A percentile compares a stretch with the other conserved stretches of the same genome.
Conservation (phyloP, 306 rosid species). For the Luffa aegyptiaca region DNA sequence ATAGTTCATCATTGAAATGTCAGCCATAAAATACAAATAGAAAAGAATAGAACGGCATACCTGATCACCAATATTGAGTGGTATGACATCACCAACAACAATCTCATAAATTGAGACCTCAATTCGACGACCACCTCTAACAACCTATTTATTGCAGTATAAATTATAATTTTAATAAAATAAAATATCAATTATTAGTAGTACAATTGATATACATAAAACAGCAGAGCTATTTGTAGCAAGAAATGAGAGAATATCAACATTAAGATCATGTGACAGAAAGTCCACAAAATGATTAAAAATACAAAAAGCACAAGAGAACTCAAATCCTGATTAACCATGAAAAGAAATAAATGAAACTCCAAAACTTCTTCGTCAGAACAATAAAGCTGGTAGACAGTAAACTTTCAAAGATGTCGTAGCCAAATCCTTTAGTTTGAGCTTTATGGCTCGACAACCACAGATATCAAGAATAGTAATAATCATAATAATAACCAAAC, state of each 20-base stretch:
- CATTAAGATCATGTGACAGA: background rate
- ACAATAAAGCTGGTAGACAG: background rate
- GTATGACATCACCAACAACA: constrained; percentile 88
- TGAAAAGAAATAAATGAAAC: background rate
- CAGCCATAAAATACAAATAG: constrained; percentile 10
- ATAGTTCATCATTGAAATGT: constrained; percentile 8
- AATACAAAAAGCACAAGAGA: background rate
- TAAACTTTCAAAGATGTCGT: background rate
- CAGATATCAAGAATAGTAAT: background rate
- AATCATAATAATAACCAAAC: background rate
- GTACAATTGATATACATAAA: background rate
- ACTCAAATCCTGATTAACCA: background rate
- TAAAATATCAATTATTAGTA: background rate
- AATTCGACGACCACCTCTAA: constrained; percentile 81
- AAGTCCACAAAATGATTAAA: background rate
- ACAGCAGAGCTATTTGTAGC: background rate
- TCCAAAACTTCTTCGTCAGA: background rate
- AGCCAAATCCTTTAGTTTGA: background rate
- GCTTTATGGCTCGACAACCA: background rate
- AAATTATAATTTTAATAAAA: background rate
- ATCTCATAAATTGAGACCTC: constrained; percentile 82
- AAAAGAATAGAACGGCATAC: constrained; percentile 22
- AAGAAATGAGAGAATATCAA: background rate
- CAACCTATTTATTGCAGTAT: constrained; percentile 36
- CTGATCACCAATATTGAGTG: constrained; percentile 86